These are phyloP conservation scores for Tylopilus felleus DNA, from an alignment of 768 basidiomycete species.

Conservation along the genomic window DNA sequence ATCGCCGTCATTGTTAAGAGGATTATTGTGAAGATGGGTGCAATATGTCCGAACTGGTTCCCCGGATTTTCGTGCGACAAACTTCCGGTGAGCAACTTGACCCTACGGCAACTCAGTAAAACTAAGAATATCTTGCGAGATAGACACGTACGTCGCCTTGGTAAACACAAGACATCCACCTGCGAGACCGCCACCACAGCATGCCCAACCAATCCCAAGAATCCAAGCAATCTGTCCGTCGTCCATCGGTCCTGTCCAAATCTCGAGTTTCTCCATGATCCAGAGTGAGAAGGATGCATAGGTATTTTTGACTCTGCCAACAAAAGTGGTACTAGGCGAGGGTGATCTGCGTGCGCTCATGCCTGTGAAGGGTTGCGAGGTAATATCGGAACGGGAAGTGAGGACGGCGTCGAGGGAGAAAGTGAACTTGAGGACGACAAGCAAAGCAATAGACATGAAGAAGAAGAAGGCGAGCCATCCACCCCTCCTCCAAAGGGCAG, in stretches of 20 bases:
- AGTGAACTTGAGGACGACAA: constrained; percentile 63
- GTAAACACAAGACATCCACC: constrained; percentile 89
- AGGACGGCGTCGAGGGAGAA: constrained; percentile 73
- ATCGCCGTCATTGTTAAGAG: constrained; percentile 69
- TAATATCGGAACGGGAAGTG: constrained; percentile 64
- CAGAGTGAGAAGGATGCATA: constrained; percentile 50
- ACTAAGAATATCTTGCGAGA: neutral
- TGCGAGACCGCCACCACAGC: constrained; percentile 86
- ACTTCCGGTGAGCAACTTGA: constrained; percentile 73
- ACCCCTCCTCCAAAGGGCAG: constrained; percentile 77
- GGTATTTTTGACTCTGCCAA: constrained; percentile 33
- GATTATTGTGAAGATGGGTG: constrained; percentile 73
- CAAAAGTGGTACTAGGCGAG: constrained; percentile 20
- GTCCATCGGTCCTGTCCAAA: constrained; percentile 73
- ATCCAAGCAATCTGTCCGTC: constrained; percentile 89
- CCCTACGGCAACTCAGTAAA: constrained; percentile 40
- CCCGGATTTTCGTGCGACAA: constrained; percentile 78
- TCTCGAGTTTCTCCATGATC: constrained; percentile 62
- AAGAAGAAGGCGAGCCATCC: constrained; percentile 94
- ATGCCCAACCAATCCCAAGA: constrained; percentile 92
- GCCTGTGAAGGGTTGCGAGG: constrained; percentile 50
- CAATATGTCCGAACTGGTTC: constrained; percentile 82
- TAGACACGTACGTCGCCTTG: constrained; percentile 35
- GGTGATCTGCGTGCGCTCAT: constrained; percentile 32
- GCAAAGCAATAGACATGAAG: constrained; percentile 66